A percentile compares a stretch with the other conserved stretches of the same genome.
Evolutionary conservation across 371 early-diverging fungal genomes (phyloP).

Genomic region (Coemansia sp.): DNA sequence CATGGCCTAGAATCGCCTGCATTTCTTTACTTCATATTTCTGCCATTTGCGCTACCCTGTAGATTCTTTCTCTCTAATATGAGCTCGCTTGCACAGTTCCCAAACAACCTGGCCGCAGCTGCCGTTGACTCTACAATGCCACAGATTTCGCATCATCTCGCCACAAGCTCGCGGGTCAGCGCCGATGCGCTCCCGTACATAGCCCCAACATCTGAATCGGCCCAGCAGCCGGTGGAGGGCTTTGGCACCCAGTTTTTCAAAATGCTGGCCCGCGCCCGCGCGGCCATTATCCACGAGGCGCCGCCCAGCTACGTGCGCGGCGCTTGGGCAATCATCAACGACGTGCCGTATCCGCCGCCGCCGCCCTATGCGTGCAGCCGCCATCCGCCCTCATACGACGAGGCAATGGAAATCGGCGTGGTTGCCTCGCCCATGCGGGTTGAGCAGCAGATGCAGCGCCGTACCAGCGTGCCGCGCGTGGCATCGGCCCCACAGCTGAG

Average conservation of each 20-base stretch:
- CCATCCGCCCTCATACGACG: constrained; percentile 48
- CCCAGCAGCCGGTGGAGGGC: not conserved
- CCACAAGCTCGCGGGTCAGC: not conserved
- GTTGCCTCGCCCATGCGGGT: constrained; percentile 46
- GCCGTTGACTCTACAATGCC: not conserved
- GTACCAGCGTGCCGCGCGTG: constrained; percentile 9
- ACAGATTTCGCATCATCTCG: not conserved
- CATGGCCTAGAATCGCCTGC: constrained; percentile 2
- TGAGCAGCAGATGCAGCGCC: constrained; percentile 37
- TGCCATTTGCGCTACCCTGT: not conserved
- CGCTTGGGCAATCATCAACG: constrained; percentile 47
- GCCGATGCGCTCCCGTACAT: not conserved
- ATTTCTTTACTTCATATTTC: not conserved
- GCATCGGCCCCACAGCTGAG: constrained; percentile 30
- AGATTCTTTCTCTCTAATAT: not conserved
- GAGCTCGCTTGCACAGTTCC: not conserved
- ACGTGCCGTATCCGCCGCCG: constrained; percentile 48
- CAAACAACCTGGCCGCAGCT: not conserved
- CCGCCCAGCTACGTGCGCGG: constrained; percentile 38
- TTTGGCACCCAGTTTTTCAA: constrained; percentile 23
- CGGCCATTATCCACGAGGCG: constrained; percentile 7
- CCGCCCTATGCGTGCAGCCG: constrained; percentile 47
- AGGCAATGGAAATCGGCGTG: constrained; percentile 49
- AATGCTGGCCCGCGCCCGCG: constrained; percentile 32
- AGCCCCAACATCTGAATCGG: not conserved